These are phyloP conservation scores for Craterostigma plantagineum DNA, from an alignment of 257 asterid species.

Conservation along the genomic window DNA sequence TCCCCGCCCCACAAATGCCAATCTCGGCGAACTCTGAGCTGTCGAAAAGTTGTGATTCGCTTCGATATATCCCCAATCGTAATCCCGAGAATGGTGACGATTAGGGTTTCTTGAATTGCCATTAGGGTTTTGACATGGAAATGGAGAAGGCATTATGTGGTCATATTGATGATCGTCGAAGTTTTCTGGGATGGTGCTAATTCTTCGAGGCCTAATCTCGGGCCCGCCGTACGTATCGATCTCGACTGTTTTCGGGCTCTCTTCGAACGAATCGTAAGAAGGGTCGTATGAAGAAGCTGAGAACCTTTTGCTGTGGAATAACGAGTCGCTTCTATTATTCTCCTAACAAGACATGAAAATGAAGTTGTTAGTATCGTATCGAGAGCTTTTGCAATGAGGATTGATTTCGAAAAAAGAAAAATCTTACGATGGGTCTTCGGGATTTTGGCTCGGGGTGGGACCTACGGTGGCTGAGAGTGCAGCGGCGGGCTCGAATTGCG, in stretches of 20 bases:
- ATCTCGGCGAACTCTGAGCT: slow-evolving; percentile 65
- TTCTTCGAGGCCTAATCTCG: slow-evolving; percentile 48
- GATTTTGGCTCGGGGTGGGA: slow-evolving; percentile 35
- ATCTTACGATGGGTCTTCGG: slow-evolving; percentile 53
- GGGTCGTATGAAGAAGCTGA: slow-evolving; percentile 44
- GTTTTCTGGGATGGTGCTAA: slow-evolving; percentile 24
- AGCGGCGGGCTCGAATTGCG: slow-evolving; percentile 32
- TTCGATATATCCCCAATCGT: slow-evolving; percentile 35
- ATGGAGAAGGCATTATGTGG: slow-evolving; percentile 33
- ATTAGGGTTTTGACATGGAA: slow-evolving; percentile 35
- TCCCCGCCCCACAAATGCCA: slow-evolving; percentile 23
- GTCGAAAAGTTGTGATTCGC: slow-evolving; percentile 47
- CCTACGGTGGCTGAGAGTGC: slow-evolving; percentile 18
- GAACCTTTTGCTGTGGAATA: slow-evolving; percentile 47
- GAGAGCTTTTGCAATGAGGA: no score
- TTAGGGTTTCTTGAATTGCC: slow-evolving; percentile 42
- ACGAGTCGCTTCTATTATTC: no score
- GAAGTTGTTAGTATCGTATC: no score
- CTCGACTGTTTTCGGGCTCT: slow-evolving; percentile 82
- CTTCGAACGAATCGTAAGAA: slow-evolving; percentile 22
- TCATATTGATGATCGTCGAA: slow-evolving; percentile 50
- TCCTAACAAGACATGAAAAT: no score
- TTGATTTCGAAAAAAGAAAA: no score
- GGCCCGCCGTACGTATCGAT: slow-evolving; percentile 53
- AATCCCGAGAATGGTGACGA: slow-evolving; percentile 34